Percentiles rank a stretch among this genome's conserved stretches.
These are phyloP conservation scores for Ceratobasidium sp. DNA, from an alignment of 1,284 basidiomycete genomes.

Conservation along the genomic window DNA sequence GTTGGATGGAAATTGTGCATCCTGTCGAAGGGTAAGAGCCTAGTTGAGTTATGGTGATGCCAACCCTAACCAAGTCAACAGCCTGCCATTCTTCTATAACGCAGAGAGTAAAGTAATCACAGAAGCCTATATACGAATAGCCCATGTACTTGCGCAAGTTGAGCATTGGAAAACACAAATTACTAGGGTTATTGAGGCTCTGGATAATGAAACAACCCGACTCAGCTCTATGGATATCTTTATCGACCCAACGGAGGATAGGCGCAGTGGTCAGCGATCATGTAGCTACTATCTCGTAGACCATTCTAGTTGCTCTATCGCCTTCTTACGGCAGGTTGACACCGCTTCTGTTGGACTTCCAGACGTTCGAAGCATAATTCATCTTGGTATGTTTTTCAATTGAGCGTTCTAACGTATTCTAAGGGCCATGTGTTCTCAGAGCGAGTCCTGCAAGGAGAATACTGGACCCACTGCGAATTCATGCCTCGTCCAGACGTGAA, in stretches of 20 bases:
- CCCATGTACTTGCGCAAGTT: background rate
- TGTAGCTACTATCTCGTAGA: conserved; percentile 36
- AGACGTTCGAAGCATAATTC: conserved; percentile 32
- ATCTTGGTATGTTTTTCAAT: conserved; percentile 11
- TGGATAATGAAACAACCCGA: conserved; percentile 5
- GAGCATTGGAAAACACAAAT: conserved; percentile 12
- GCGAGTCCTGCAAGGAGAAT: conserved; percentile 21
- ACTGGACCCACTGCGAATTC: conserved; percentile 40
- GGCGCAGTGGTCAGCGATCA: background rate
- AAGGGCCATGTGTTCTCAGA: background rate
- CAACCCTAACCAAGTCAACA: background rate
- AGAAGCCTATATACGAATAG: conserved; percentile 28
- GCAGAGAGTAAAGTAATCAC: conserved; percentile 13
- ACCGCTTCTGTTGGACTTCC: conserved; percentile 21
- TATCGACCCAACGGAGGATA: conserved; percentile 19
- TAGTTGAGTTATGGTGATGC: background rate
- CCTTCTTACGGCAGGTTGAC: conserved; percentile 16
- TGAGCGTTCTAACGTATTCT: background rate
- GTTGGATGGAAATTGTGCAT: conserved; percentile 21
- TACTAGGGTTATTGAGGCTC: background rate
- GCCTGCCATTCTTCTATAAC: conserved; percentile 32
- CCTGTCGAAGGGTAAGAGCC: conserved; percentile 22
- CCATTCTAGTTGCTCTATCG: conserved; percentile 5
- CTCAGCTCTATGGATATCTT: conserved; percentile 28
- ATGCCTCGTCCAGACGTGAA: conserved; percentile 30